These are phyloP conservation scores for Hordeum pubiflorum DNA, from an alignment of 202 grass and related monocot genomes.

Conservation along the genomic window DNA sequence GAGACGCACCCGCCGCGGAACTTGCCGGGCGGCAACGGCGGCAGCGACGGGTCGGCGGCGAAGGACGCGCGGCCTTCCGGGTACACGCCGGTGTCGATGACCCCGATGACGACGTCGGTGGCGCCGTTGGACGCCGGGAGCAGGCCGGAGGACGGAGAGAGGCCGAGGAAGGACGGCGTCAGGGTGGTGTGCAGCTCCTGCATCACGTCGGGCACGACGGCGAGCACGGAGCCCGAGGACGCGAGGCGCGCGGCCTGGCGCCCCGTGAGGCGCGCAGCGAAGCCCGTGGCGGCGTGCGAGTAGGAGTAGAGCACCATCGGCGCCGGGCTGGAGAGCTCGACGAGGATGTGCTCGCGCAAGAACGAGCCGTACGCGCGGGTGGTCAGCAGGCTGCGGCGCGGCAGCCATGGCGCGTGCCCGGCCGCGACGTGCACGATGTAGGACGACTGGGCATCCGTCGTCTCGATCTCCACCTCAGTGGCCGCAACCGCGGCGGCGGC, in stretches of 20 bases:
- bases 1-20: constrained; percentile 7
- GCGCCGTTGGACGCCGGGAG: not conserved
- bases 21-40: constrained; percentile 7
- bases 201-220: not conserved
- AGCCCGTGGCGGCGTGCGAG: constrained; percentile 28
- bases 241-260: constrained; percentile 29
- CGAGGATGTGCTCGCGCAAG: constrained; percentile 15
- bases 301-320: constrained; percentile 36
- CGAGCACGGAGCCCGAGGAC: not conserved
- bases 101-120: not conserved
- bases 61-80: constrained; percentile 35
- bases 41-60: constrained; percentile 9
- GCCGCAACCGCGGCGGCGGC: not conserved
- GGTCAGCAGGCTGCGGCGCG: not conserved
- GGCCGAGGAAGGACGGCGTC: not conserved
- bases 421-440: constrained; percentile 45
- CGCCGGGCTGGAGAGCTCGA: not conserved
- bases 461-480: not conserved
- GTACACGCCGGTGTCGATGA: constrained; percentile 21
- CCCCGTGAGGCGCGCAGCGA: constrained; percentile 27
- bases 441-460: not conserved
- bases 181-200: not conserved
- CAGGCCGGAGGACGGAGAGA: not conserved
- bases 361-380: constrained; percentile 7
- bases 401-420: not conserved